Percentiles rank a stretch among this genome's conserved stretches.
phyloP scores from a whole-genome alignment of 257 asterid genomes.

The Solanum peruvianum region DNA sequence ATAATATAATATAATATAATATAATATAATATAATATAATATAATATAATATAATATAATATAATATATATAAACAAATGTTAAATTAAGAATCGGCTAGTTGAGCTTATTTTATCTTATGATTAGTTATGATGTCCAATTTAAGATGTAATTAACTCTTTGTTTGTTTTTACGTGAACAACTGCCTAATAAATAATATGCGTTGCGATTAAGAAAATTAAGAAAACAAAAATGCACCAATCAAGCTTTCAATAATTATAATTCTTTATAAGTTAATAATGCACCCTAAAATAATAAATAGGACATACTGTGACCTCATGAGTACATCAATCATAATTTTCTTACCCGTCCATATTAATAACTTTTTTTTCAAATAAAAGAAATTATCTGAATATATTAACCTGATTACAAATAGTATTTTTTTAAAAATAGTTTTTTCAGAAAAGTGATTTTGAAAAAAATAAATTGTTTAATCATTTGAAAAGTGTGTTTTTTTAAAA shows the following conservation, averaged over 20 bases:
- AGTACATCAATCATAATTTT: neutral
- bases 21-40: no score
- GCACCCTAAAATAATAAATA: neutral
- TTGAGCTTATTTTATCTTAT: neutral
- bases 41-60: neutral
- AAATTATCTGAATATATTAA: neutral
- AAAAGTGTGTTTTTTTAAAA: no score
- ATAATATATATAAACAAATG: neutral
- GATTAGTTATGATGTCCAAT: neutral
- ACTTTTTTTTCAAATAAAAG: neutral
- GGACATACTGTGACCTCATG: neutral
- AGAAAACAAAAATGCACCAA: neutral
- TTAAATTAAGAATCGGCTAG: neutral
- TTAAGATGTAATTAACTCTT: neutral
- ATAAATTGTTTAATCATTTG: no score
- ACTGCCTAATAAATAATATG: neutral
- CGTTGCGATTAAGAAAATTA: neutral
- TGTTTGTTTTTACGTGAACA: neutral
- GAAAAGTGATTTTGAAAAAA: no score
- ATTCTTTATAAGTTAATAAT: neutral
- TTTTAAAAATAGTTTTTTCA: no score
- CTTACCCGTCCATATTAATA: neutral
- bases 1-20: neutral
- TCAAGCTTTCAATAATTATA: neutral
- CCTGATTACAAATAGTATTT: neutral